Evolutionary conservation across 2,329 filamentous ascomycete genomes (phyloP).

Genomic region (Boeremia lycopersici): DNA sequence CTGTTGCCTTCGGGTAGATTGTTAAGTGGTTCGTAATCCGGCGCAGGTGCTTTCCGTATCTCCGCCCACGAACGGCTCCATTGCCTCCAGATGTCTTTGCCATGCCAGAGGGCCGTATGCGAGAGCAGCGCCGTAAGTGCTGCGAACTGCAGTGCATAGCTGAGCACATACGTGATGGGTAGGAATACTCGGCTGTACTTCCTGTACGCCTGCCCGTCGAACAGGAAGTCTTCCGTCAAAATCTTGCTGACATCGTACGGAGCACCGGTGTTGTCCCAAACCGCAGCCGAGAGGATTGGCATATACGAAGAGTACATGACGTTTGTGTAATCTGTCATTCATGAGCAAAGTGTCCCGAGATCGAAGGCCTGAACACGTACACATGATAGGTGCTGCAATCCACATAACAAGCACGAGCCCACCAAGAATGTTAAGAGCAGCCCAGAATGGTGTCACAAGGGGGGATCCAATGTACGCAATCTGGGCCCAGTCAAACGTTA

Average conservation of each 20-base stretch:
- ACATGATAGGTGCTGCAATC: constrained; percentile 78
- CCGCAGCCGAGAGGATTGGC: constrained; percentile 81
- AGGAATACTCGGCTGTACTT: constrained; percentile 85
- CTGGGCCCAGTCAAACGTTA: constrained; percentile 93
- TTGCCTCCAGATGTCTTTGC: constrained; percentile 78
- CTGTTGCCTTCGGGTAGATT: constrained; percentile 43
- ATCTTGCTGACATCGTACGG: constrained; percentile 83
- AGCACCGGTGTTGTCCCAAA: constrained; percentile 83
- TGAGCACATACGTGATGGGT: constrained; percentile 85
- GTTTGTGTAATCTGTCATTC: constrained; percentile 69
- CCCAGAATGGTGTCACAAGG: constrained; percentile 83
- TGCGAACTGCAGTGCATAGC: constrained; percentile 86
- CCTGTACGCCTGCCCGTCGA: constrained; percentile 76
- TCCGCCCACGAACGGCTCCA: constrained; percentile 73
- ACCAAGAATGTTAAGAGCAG: constrained; percentile 81
- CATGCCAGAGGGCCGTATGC: constrained; percentile 84
- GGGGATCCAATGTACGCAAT: constrained; percentile 87
- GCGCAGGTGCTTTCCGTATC: constrained; percentile 50
- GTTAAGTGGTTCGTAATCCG: constrained; percentile 44
- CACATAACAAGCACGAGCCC: constrained; percentile 84
- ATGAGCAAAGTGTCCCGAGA: constrained; percentile 6
- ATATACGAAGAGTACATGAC: constrained; percentile 82
- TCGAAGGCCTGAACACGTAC: constrained; percentile 37
- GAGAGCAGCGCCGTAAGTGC: constrained; percentile 78
- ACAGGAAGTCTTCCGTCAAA: constrained; percentile 76